phyloP scores from a whole-genome alignment of 2,329 filamentous ascomycete genomes.

The Exophiala mesophila region DNA sequence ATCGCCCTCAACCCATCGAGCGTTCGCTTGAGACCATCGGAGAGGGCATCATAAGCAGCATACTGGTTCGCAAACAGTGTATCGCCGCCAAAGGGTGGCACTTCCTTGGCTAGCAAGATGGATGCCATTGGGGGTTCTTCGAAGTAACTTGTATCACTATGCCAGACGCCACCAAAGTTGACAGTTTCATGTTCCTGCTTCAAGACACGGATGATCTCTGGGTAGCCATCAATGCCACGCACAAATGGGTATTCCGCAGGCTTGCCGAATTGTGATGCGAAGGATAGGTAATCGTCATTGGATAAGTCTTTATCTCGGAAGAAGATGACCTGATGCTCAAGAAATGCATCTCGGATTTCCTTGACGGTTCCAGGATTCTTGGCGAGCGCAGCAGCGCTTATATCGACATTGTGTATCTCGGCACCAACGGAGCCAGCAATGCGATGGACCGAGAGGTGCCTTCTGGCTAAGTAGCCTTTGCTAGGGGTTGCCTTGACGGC shows the following conservation, averaged over 20 bases:
- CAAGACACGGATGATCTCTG: slow-evolving; percentile 23
- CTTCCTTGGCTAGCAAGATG: slow-evolving; percentile 21
- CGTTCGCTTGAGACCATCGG: slow-evolving; percentile 28
- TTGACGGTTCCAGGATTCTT: slow-evolving; percentile 18
- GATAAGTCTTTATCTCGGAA: slow-evolving; percentile 22
- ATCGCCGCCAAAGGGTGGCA: slow-evolving; percentile 30
- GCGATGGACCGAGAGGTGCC: slow-evolving; percentile 18
- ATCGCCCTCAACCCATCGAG: slow-evolving; percentile 29
- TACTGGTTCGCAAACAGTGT: slow-evolving; percentile 30
- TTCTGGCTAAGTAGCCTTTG: neutral
- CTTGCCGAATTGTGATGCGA: slow-evolving; percentile 22
- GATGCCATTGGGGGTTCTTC: slow-evolving; percentile 21
- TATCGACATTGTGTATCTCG: slow-evolving; percentile 22
- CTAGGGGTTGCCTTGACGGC: neutral
- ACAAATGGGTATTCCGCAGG: slow-evolving; percentile 24
- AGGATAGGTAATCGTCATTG: slow-evolving; percentile 14
- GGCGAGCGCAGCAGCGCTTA: slow-evolving; percentile 6
- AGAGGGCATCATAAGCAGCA: slow-evolving; percentile 30
- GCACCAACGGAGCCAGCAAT: slow-evolving; percentile 23
- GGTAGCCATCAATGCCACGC: slow-evolving; percentile 21
- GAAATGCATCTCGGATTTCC: slow-evolving; percentile 21
- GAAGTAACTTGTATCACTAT: slow-evolving; percentile 24
- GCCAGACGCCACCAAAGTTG: slow-evolving; percentile 26
- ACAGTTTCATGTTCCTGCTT: slow-evolving; percentile 23
- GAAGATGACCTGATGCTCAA: slow-evolving; percentile 25